Evolutionary conservation across 2,329 filamentous ascomycete species (phyloP).

Genomic region (Ceratocystis ficicola): DNA sequence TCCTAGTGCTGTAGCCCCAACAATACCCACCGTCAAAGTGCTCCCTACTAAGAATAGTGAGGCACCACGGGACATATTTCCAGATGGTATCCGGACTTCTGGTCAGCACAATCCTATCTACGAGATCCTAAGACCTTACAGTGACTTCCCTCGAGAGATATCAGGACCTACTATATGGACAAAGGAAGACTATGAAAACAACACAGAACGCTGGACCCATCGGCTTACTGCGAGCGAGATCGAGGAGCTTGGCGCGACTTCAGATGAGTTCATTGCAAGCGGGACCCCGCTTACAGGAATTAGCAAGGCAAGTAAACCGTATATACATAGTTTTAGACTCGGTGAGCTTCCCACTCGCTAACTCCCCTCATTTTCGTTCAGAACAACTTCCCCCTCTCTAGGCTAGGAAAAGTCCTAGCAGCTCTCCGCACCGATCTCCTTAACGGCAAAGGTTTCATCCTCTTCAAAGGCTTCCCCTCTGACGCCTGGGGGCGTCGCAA

Average conservation of each 20-base stretch:
- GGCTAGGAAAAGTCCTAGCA: conserved; percentile 30
- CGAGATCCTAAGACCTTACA: conserved; percentile 52
- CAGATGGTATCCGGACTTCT: conserved; percentile 41
- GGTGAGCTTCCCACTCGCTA: neutral
- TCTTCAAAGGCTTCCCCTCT: conserved; percentile 78
- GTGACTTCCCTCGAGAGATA: conserved; percentile 58
- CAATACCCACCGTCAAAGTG: neutral
- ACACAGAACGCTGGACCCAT: conserved; percentile 62
- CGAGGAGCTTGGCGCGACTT: conserved; percentile 50
- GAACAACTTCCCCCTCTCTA: conserved; percentile 36
- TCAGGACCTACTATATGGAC: conserved; percentile 62
- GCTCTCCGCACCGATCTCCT: conserved; percentile 38
- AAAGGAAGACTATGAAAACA: conserved; percentile 48
- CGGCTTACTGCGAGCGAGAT: conserved; percentile 54
- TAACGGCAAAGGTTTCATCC: conserved; percentile 77
- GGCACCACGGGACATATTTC: conserved; percentile 33
- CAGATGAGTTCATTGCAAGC: conserved; percentile 56
- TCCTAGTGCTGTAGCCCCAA: conserved; percentile 12
- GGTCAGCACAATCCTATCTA: conserved; percentile 63
- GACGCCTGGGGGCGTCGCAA: conserved; percentile 64
- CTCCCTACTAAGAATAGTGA: conserved; percentile 27
- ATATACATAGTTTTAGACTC: neutral
- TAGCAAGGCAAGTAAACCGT: conserved; percentile 25
- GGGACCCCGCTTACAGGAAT: conserved; percentile 61
- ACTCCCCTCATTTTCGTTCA: conserved; percentile 20